Conservation (phyloP, 306 rosid species). For the Pueraria montana region DNA sequence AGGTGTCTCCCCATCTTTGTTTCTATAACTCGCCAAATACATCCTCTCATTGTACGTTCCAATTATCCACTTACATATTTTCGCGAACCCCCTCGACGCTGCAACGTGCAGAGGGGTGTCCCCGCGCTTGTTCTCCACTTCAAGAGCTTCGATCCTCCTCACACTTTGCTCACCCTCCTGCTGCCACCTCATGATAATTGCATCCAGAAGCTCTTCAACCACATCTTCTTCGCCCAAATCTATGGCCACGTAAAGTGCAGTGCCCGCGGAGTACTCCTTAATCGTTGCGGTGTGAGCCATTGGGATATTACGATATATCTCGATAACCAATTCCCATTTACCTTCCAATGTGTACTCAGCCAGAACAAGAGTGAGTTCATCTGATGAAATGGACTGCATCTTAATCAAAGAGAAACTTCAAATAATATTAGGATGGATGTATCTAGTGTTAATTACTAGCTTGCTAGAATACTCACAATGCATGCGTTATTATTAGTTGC, state of each 20-base stretch:
- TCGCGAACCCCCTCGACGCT: slow-evolving; percentile 36
- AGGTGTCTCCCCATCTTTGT: slow-evolving; percentile 35
- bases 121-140: background rate
- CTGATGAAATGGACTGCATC: background rate
- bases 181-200: background rate
- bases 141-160: background rate
- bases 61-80: slow-evolving; percentile 16
- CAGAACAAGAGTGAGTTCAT: background rate
- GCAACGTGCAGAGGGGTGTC: slow-evolving; percentile 48
- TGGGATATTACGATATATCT: rapidly evolving
- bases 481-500: background rate
- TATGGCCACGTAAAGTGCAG: slow-evolving; percentile 35
- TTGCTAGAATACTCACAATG: too few relatives aligned
- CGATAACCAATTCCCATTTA: slow-evolving; percentile 12
- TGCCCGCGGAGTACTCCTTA: background rate
- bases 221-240: slow-evolving; percentile 11
- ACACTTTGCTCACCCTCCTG: rapidly evolving
- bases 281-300: background rate
- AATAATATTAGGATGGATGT: background rate
- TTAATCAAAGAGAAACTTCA: background rate
- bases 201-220: background rate
- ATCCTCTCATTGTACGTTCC: slow-evolving; percentile 22
- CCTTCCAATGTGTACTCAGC: slow-evolving; percentile 41
- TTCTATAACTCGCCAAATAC: background rate
- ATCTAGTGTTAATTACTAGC: background rate